Evolutionary conservation across 306 rosid genomes (phyloP).

Genomic region (Lotus japonicus): DNA sequence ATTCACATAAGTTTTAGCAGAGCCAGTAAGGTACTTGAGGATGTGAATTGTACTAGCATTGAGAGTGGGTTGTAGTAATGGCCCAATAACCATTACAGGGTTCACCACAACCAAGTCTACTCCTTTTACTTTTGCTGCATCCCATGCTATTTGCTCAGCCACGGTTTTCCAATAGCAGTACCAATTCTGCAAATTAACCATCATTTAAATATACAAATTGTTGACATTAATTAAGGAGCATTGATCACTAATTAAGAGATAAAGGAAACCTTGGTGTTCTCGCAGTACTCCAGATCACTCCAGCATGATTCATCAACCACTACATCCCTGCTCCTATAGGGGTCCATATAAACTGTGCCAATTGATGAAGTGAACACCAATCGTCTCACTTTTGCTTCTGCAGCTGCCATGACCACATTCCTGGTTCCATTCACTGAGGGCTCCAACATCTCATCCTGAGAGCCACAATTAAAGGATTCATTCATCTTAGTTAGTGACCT

Average conservation of each 20-base stretch:
- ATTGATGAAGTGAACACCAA: constrained; percentile 94
- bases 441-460: constrained; percentile 75
- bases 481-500: no score
- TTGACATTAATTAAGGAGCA: no score
- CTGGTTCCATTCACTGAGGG: constrained; percentile 70
- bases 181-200: constrained; percentile 56
- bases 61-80: constrained; percentile 58
- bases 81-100: constrained; percentile 79
- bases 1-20: constrained; percentile 75
- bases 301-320: constrained; percentile 79
- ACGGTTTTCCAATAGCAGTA: constrained; percentile 85
- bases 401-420: constrained; percentile 63
- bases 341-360: constrained; percentile 84
- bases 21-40: constrained; percentile 70
- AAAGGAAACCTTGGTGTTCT: constrained; percentile 64
- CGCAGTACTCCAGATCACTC: constrained; percentile 89
- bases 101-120: constrained; percentile 73
- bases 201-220: no score
- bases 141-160: constrained; percentile 83
- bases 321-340: constrained; percentile 47
- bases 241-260: no score
- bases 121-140: constrained; percentile 48
- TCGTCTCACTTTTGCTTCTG: constrained; percentile 64
- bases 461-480: no score
- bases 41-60: constrained; percentile 77